Evolutionary conservation across 352 stramenopile genomes (phyloP).

Genomic region (Globisporangium irregulare): DNA sequence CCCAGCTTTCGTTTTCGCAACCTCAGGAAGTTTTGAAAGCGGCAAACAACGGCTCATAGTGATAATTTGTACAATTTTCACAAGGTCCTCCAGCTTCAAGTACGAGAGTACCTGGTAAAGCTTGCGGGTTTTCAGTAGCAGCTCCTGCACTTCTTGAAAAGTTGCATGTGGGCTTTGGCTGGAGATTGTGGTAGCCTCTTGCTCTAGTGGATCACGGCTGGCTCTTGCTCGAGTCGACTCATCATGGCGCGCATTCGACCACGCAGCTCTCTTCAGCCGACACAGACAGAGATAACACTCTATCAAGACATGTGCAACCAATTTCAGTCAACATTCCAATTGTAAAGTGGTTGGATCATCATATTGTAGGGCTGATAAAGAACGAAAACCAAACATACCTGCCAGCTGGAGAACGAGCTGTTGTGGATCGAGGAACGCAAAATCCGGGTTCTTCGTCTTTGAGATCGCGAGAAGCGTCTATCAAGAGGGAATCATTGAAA

Average conservation of each 20-base stretch:
- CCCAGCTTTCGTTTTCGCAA: slow-evolving; percentile 24
- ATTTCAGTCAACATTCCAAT: background rate
- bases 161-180: background rate
- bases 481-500: background rate
- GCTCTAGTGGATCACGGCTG: background rate
- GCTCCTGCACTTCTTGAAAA: background rate
- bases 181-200: background rate
- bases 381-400: slow-evolving; percentile 18
- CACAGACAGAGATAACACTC: slow-evolving; percentile 28
- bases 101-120: slow-evolving; percentile 36
- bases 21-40: slow-evolving; percentile 25
- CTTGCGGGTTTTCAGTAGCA: slow-evolving; percentile 22
- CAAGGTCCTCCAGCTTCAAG: background rate
- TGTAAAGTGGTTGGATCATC: background rate
- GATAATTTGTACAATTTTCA: background rate
- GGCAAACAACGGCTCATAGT: background rate
- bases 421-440: slow-evolving; percentile 34
- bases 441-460: slow-evolving; percentile 38
- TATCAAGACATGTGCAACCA: slow-evolving; percentile 1
- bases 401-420: slow-evolving; percentile 40
- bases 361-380: background rate
- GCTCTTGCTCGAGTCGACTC: background rate
- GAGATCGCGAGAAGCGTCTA: slow-evolving; percentile 37
- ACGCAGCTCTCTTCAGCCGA: slow-evolving; percentile 31
- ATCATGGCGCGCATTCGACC: slow-evolving; percentile 19